Conservation (phyloP, 345 rosid species). For the Aquilaria sinensis region DNA sequence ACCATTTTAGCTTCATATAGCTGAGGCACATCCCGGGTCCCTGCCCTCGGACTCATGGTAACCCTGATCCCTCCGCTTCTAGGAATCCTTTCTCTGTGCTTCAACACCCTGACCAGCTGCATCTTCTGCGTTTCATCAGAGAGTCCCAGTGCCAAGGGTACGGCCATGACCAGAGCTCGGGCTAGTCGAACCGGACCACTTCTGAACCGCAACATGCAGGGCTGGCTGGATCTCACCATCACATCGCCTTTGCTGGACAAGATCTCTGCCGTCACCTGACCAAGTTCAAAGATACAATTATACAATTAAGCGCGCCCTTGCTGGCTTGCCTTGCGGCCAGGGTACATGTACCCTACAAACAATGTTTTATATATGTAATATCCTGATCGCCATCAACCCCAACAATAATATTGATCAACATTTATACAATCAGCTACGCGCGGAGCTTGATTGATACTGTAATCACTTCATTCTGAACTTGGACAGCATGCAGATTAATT, state of each 20-base stretch:
- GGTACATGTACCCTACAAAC: too few species aligned
- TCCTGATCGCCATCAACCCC: too few species aligned
- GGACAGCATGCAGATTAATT: background rate
- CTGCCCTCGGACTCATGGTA: slow-evolving; percentile 55
- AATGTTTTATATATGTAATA: too few species aligned
- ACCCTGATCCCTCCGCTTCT: slow-evolving; percentile 51
- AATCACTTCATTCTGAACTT: background rate
- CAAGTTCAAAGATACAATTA: background rate
- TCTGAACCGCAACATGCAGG: slow-evolving; percentile 60
- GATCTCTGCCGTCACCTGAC: slow-evolving; percentile 64
- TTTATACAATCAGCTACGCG: background rate
- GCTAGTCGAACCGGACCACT: slow-evolving; percentile 59
- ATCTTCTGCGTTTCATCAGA: slow-evolving; percentile 63
- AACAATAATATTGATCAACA: background rate
- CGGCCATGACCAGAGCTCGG: slow-evolving; percentile 42
- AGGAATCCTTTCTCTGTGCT: slow-evolving; percentile 51
- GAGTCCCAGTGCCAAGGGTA: slow-evolving; percentile 57
- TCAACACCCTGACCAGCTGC: slow-evolving; percentile 26
- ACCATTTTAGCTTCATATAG: slow-evolving; percentile 54
- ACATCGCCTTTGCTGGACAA: slow-evolving; percentile 33
- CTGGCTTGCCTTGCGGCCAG: too few species aligned
- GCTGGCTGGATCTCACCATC: slow-evolving; percentile 43
- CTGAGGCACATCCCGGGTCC: slow-evolving; percentile 53
- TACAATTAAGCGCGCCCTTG: too few species aligned
- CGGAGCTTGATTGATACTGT: background rate